Conservation (phyloP, 345 rosid species). For the Corchorus olitorius region DNA sequence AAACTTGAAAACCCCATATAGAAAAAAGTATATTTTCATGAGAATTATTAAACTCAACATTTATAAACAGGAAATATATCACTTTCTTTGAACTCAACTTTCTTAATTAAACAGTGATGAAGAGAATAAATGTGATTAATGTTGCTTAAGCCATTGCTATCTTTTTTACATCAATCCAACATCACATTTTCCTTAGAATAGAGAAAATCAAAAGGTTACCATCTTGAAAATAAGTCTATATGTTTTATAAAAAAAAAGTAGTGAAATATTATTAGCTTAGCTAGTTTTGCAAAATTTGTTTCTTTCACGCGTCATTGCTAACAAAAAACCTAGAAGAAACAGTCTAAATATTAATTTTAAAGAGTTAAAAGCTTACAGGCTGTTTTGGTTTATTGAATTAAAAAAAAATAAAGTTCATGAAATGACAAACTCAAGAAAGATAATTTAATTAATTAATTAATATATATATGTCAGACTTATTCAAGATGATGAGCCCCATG, state of each 20-base stretch:
- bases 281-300: too few species aligned
- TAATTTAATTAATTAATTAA: not conserved
- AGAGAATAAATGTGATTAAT: not conserved
- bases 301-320: too few species aligned
- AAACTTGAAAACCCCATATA: not conserved
- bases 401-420: not conserved
- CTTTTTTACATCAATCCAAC: not conserved
- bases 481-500: not conserved
- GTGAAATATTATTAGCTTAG: not conserved
- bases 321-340: not conserved
- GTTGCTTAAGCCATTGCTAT: not conserved
- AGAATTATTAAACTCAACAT: not conserved
- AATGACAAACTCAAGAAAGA: not conserved
- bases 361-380: not conserved
- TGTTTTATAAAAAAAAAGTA: not conserved
- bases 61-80: not conserved
- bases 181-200: not conserved
- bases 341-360: not conserved
- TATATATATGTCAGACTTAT: not conserved
- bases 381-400: not conserved
- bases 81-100: conserved; percentile 7
- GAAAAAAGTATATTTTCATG: too few species aligned
- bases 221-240: not conserved
- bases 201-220: not conserved
- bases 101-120: not conserved